phyloP scores from a whole-genome alignment of 1,139 yeast species.

The Casaregolazyma lundiana region DNA sequence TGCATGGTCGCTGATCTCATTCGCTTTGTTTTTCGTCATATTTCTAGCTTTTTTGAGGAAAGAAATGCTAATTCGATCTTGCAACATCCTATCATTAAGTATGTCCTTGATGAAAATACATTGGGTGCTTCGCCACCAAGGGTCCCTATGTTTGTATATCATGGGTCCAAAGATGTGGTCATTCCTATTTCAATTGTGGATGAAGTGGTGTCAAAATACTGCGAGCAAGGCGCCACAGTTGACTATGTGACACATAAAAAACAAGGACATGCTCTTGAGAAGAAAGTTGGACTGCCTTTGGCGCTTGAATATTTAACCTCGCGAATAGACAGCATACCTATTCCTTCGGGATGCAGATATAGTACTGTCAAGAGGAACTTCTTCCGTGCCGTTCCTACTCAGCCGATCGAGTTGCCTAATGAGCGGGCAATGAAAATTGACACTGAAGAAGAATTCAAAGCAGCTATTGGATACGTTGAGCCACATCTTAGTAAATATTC shows the following conservation, averaged over 20 bases:
- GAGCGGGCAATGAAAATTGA: no score
- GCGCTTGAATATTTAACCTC: conserved; percentile 15
- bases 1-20: conserved; percentile 19
- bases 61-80: conserved; percentile 16
- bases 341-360: background rate
- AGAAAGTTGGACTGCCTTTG: conserved; percentile 10
- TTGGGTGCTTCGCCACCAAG: conserved; percentile 22
- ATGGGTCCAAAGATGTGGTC: conserved; percentile 28
- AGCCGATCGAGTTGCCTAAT: background rate
- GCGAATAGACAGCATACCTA: background rate
- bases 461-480: no score
- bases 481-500: no score
- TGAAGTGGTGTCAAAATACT: conserved; percentile 21
- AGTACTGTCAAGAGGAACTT: background rate
- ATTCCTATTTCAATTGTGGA: conserved; percentile 24
- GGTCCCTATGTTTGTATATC: conserved; percentile 27
- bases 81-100: conserved; percentile 11
- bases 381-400: background rate
- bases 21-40: conserved; percentile 17
- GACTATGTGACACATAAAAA: conserved; percentile 15
- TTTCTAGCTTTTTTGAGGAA: conserved; percentile 17
- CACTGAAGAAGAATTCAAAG: background rate
- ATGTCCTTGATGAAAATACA: conserved; percentile 18
- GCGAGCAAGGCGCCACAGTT: conserved; percentile 22
- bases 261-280: conserved; percentile 17